phyloP scores from a whole-genome alignment of 2,329 filamentous ascomycete species.

The Chaetoscypha palmicola region DNA sequence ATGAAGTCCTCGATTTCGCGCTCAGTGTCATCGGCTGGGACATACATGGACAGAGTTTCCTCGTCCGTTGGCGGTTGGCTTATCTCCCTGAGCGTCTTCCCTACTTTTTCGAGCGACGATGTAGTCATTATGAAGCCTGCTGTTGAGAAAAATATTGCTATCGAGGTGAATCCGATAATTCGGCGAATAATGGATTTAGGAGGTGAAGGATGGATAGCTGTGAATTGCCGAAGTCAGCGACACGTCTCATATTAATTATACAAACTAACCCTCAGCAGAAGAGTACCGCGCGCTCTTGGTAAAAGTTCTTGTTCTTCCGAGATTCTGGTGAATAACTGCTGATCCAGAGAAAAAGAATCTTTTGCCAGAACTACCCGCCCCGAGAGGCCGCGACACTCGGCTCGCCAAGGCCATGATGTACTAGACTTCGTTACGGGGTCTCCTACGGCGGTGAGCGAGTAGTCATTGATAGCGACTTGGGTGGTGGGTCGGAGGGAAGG shows the following conservation, averaged over 20 bases:
- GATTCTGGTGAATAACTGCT: conserved; percentile 4
- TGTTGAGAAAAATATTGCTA: conserved; percentile 41
- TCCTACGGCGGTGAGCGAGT: not conserved
- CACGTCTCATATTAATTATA: too few species aligned
- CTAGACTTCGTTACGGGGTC: not conserved
- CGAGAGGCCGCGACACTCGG: not conserved
- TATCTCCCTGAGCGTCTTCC: too few species aligned
- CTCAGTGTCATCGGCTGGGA: conserved; percentile 44
- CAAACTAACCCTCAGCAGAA: conserved; percentile 7
- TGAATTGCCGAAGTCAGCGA: too few species aligned
- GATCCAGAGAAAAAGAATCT: not conserved
- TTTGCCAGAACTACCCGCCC: not conserved
- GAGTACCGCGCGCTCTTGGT: conserved; percentile 3
- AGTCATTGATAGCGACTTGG: not conserved
- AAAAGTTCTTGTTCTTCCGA: conserved; percentile 8
- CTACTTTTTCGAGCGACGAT: too few species aligned
- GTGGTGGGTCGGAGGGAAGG: not conserved
- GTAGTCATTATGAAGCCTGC: conserved; percentile 45
- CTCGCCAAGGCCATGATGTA: conserved; percentile 1
- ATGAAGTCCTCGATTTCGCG: conserved; percentile 65
- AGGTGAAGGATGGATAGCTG: conserved; percentile 15
- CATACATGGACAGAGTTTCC: conserved; percentile 64
- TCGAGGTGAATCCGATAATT: conserved; percentile 39
- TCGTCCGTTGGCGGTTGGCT: conserved; percentile 61
- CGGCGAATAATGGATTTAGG: conserved; percentile 38